Percentiles rank a stretch among this genome's conserved stretches.
These are phyloP conservation scores for Pelargonium cotyledonis DNA, from an alignment of 441 rosid genomes.

Conservation along the genomic window DNA sequence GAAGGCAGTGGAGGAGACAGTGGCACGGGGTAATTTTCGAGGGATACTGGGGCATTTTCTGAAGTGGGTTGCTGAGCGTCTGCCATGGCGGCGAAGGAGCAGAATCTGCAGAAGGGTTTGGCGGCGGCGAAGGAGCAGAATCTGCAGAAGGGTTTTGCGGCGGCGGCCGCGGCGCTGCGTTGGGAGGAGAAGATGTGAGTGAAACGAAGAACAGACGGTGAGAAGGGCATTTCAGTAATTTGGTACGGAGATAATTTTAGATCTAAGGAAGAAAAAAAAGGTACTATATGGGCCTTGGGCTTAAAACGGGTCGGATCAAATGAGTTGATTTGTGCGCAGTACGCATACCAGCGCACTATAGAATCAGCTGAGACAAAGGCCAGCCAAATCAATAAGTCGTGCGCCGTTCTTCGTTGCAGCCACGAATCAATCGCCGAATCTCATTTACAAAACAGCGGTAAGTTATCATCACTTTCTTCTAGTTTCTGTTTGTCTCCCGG, in stretches of 20 bases:
- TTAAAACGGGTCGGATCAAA: no score
- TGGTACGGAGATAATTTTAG: no score
- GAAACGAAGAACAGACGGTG: background rate
- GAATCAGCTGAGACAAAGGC: background rate
- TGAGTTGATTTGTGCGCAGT: background rate
- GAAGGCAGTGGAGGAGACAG: constrained; percentile 63
- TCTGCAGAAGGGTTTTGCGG: constrained; percentile 15
- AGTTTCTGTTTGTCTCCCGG: background rate
- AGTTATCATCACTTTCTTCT: background rate
- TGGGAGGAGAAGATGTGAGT: background rate
- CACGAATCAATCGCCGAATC: background rate
- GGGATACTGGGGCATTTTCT: constrained; percentile 17
- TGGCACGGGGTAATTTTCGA: constrained; percentile 55
- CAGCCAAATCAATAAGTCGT: background rate
- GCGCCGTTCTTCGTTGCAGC: background rate
- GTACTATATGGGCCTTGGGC: no score
- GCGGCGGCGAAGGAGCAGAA: constrained; percentile 16
- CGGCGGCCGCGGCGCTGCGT: background rate
- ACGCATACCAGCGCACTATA: background rate
- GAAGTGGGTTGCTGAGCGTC: constrained; percentile 19
- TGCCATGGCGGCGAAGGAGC: constrained; percentile 37
- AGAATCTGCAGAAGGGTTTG: constrained; percentile 22
- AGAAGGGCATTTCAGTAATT: background rate
- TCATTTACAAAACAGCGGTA: no score
- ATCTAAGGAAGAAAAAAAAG: no score